phyloP scores from a whole-genome alignment of 768 basidiomycete genomes.

The Leccinum boreale region DNA sequence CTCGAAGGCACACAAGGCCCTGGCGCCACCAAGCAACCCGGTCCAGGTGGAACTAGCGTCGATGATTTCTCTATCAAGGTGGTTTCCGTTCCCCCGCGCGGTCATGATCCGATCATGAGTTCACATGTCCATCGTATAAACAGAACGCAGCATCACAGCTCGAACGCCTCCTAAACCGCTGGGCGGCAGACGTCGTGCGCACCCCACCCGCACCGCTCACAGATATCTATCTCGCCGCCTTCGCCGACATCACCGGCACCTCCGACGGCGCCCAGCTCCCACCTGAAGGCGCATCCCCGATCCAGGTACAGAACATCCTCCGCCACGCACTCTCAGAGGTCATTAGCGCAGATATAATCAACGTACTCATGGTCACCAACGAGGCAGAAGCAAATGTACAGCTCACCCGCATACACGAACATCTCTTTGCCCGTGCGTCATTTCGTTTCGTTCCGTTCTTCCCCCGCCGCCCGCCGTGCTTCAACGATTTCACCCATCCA shows the following conservation, averaged over 20 bases:
- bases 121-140: neutral
- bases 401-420: slow-evolving; percentile 83
- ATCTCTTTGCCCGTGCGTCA: slow-evolving; percentile 80
- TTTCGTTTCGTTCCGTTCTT: neutral
- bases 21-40: slow-evolving; percentile 36
- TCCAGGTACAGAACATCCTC: slow-evolving; percentile 76
- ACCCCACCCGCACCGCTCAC: slow-evolving; percentile 51
- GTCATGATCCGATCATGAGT: neutral
- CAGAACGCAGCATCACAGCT: slow-evolving; percentile 81
- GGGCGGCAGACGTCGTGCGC: slow-evolving; percentile 75
- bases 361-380: slow-evolving; percentile 83
- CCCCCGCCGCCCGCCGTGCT: neutral
- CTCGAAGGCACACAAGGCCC: slow-evolving; percentile 54
- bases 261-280: slow-evolving; percentile 38
- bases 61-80: slow-evolving; percentile 89
- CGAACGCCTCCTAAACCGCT: slow-evolving; percentile 81
- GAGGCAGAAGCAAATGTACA: slow-evolving; percentile 82
- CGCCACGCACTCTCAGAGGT: slow-evolving; percentile 79
- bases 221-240: slow-evolving; percentile 53
- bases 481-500: slow-evolving; percentile 25
- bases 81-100: slow-evolving; percentile 27
- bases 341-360: slow-evolving; percentile 73
- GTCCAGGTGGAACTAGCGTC: slow-evolving; percentile 61
- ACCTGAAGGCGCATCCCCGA: slow-evolving; percentile 46
- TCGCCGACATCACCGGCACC: slow-evolving; percentile 55